These are phyloP conservation scores for Yamadazyma sp. DNA, from an alignment of 805 yeast genomes.

Conservation along the genomic window DNA sequence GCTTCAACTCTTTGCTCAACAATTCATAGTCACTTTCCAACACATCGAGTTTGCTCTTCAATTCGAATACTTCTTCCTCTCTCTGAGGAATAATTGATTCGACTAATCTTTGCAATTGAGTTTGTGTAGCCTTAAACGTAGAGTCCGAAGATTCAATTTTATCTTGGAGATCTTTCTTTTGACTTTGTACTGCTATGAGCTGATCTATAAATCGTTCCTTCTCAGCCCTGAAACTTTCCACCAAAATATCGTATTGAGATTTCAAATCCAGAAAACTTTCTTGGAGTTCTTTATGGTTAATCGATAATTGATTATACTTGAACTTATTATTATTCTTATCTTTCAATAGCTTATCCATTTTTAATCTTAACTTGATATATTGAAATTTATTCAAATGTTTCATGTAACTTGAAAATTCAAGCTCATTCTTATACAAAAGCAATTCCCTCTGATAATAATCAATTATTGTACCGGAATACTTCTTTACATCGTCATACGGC, in stretches of 20 bases:
- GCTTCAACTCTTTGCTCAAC: not conserved
- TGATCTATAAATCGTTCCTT: conserved; percentile 11
- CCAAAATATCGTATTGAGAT: conserved; percentile 7
- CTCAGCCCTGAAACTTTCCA: conserved; percentile 7
- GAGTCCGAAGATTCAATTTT: not conserved
- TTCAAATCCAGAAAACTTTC: conserved; percentile 7
- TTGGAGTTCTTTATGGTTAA: conserved; percentile 2
- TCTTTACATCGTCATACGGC: not conserved
- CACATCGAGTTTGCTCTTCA: conserved; percentile 15
- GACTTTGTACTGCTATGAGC: not conserved
- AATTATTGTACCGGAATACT: conserved; percentile 18
- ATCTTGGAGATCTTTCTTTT: conserved; percentile 3
- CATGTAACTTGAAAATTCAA: conserved; percentile 55
- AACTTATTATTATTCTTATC: conserved; percentile 4
- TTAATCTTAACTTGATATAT: conserved; percentile 11
- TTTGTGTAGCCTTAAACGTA: not conserved
- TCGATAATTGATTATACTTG: conserved; percentile 2
- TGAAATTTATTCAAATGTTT: conserved; percentile 31
- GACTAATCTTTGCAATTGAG: conserved; percentile 11
- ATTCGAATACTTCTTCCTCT: conserved; percentile 18
- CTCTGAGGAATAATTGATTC: conserved; percentile 19
- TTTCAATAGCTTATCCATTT: conserved; percentile 10
- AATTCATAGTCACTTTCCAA: conserved; percentile 10
- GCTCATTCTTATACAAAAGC: conserved; percentile 54
- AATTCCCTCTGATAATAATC: conserved; percentile 58